Conservation (phyloP, 805 yeast genomes). For the Saturnispora saitoi region DNA sequence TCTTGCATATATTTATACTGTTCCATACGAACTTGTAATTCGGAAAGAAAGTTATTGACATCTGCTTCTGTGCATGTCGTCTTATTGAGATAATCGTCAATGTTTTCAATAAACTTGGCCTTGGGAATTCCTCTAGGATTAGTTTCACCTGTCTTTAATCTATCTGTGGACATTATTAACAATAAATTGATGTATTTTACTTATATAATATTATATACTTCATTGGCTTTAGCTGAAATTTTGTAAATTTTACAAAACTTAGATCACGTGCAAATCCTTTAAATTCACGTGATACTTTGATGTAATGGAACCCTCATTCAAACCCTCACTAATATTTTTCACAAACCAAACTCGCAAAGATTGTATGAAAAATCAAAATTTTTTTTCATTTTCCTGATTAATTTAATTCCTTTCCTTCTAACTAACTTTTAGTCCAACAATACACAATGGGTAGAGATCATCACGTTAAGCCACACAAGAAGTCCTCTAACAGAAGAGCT, state of each 20-base stretch:
- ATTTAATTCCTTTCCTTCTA: not conserved
- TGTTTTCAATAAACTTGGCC: conserved; percentile 87
- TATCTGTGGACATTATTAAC: conserved; percentile 12
- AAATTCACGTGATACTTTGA: not conserved
- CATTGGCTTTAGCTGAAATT: not conserved
- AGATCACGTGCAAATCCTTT: not conserved
- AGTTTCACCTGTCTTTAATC: conserved; percentile 42
- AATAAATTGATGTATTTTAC: no score
- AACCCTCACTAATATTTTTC: not conserved
- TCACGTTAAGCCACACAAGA: conserved; percentile 91
- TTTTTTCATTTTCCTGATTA: not conserved
- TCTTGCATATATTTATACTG: conserved; percentile 85
- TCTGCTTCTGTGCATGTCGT: conserved; percentile 28
- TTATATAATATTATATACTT: no score
- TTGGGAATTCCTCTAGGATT: conserved; percentile 96
- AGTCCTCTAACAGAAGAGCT: conserved; percentile 95
- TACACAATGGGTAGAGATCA: conserved; percentile 92
- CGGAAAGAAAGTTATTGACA: conserved; percentile 42
- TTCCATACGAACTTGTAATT: conserved; percentile 80
- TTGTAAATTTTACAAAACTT: not conserved
- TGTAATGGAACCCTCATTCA: not conserved
- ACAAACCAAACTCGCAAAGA: not conserved
- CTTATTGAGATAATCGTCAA: conserved; percentile 58
- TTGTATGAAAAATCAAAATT: not conserved
- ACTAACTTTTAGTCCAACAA: conserved; percentile 5